Conservation (phyloP, 345 rosid species). For the Ricinus communis region DNA sequence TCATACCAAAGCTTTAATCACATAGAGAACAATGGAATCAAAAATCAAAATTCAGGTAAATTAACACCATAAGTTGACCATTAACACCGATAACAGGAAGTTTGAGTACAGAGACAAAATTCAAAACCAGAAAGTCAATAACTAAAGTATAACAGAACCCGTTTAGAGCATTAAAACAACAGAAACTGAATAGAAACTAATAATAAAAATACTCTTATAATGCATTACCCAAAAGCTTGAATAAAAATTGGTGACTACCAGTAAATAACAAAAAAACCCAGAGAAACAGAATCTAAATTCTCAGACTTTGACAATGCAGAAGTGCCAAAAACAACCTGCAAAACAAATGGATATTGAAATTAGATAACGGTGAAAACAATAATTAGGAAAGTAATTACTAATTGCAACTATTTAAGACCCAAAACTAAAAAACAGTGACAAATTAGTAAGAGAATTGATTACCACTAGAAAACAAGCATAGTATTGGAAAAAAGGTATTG, state of each 20-base stretch:
- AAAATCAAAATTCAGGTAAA: not conserved
- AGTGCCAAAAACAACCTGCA: not conserved
- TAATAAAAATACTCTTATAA: too few species aligned
- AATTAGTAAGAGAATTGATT: too few species aligned
- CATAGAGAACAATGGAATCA: not conserved
- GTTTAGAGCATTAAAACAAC: too few species aligned
- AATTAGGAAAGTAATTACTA: not conserved
- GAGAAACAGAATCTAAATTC: not conserved
- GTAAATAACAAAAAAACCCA: not conserved
- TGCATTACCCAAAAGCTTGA: not conserved
- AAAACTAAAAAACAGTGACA: not conserved
- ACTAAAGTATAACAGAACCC: too few species aligned
- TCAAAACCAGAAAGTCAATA: too few species aligned
- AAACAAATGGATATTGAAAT: not conserved
- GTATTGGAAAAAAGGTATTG: too few species aligned
- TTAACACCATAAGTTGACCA: too few species aligned
- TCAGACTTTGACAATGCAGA: not conserved
- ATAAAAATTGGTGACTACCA: not conserved
- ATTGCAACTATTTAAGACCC: not conserved
- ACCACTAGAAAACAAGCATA: too few species aligned
- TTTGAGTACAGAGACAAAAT: too few species aligned
- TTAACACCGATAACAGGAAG: too few species aligned
- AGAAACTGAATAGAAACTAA: too few species aligned
- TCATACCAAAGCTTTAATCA: not conserved
- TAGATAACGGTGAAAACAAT: not conserved